Conservation (phyloP, 1,139 yeast species). For the Scheffersomyces titani region DNA sequence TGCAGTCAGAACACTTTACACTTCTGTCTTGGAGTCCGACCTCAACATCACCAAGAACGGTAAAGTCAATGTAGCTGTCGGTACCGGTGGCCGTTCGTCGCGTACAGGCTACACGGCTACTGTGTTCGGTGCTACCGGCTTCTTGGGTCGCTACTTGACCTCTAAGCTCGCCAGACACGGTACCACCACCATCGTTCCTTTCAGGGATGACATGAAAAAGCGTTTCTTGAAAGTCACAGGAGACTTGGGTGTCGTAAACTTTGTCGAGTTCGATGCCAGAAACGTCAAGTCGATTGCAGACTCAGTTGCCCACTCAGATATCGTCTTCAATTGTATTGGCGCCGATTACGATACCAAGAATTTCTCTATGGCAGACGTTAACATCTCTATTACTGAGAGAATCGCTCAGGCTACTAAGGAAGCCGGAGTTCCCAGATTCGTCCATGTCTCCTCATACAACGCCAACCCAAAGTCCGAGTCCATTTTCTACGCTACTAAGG, state of each 20-base stretch:
- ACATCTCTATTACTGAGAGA: conserved; percentile 76
- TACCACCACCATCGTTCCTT: conserved; percentile 75
- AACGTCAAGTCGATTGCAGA: conserved; percentile 77
- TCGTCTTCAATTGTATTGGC: conserved; percentile 80
- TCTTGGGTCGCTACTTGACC: conserved; percentile 72
- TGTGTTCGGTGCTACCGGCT: conserved; percentile 83
- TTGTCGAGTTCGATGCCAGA: conserved; percentile 81
- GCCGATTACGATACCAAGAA: conserved; percentile 78
- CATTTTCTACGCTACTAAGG: conserved; percentile 77
- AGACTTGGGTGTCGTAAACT: conserved; percentile 85
- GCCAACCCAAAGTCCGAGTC: conserved; percentile 73
- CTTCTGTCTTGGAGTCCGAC: conserved; percentile 54
- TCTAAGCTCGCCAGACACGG: conserved; percentile 82
- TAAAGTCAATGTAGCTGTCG: conserved; percentile 67
- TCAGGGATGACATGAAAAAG: conserved; percentile 76
- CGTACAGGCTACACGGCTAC: conserved; percentile 92
- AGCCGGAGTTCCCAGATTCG: conserved; percentile 71
- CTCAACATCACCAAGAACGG: conserved; percentile 77
- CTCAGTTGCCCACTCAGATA: conserved; percentile 78
- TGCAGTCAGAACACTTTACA: conserved; percentile 33
- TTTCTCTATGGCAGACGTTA: conserved; percentile 80
- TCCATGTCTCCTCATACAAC: conserved; percentile 80
- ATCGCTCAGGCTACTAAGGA: conserved; percentile 74
- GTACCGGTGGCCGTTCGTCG: conserved; percentile 83
- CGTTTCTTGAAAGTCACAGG: conserved; percentile 83